These are phyloP conservation scores for Dictyostelium citrinum DNA, from an alignment of 78 protist species.

Conservation along the genomic window DNA sequence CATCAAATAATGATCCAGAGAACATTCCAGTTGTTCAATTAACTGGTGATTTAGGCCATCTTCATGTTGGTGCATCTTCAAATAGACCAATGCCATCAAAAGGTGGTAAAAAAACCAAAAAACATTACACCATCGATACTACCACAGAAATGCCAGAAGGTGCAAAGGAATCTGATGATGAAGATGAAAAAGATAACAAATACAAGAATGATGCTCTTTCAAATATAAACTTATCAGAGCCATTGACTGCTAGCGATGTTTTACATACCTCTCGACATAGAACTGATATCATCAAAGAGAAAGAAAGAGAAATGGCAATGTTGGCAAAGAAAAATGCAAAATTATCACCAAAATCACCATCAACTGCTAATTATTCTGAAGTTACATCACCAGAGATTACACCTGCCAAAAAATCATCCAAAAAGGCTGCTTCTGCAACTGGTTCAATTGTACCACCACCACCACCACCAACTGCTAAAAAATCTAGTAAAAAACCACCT, in stretches of 20 bases:
- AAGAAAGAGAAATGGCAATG: conserved; percentile 6
- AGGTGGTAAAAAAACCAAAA: neutral
- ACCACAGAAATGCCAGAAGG: conserved; percentile 78
- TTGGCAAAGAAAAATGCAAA: neutral
- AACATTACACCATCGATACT: conserved; percentile 19
- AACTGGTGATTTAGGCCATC: conserved; percentile 20
- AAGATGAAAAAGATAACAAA: conserved; percentile 24
- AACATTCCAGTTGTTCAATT: conserved; percentile 39
- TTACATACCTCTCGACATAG: conserved; percentile 36
- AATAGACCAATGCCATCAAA: neutral
- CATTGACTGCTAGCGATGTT: conserved; percentile 38
- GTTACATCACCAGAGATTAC: neutral
- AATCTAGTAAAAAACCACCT: neutral
- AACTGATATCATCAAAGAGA: conserved; percentile 39
- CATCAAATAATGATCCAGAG: neutral
- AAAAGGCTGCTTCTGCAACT: neutral
- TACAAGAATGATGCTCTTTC: conserved; percentile 30
- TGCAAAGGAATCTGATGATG: conserved; percentile 63
- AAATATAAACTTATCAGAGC: conserved; percentile 38
- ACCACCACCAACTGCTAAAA: conserved; percentile 20
- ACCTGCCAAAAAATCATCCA: neutral
- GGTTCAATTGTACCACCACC: conserved; percentile 4
- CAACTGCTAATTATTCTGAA: neutral
- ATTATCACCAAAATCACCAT: conserved; percentile 1
- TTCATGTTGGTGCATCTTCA: neutral